Evolutionary conservation across 495 filamentous ascomycete genomes (phyloP), one percentile per base, ranked within the genome.

Genomic region (Sordaria brevicollis): DNA sequence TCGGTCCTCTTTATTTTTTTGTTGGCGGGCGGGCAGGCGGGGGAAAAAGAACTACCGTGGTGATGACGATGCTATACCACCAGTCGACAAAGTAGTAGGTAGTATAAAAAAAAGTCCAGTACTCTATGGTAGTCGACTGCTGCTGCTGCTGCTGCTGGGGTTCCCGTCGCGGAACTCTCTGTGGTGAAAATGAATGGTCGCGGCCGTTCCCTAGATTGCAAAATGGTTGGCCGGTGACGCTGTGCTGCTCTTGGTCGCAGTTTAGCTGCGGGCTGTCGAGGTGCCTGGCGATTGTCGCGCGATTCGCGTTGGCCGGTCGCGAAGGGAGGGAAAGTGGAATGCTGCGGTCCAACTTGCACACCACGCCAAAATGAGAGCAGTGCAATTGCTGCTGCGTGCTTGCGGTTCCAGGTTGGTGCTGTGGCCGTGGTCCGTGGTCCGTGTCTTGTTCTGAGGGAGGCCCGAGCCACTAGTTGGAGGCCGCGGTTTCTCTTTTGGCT

Each of bases 271-370:
- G 49, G 11, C 49, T 57, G 49, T 57, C 49, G 74, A 74, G 74
- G 62, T 72, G 74, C 71, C 70, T 76, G 75, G 76, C 68, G 75
- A 68, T 74, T 78, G 79, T 79, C 78, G 78, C 79, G 80, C 80
- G 78, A 76, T 80, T 79, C 79, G 80, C 77, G 73, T 75, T 71
- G 21, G n/a, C 49, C 68, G 76, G 76, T 71, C 70, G 74, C 74
- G 75, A 76, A 76, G 72, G 75, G 75, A 73, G 74, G 68, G 68
- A 70, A 62, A 67, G 35, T 68, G 57, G 65, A 65, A 67, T 67
- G 68, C 68, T 41, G 29, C 66, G 68, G n/a, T 66, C 31, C 67
- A 65, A 66, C 49, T 41, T 70, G 74, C 43, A 31, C 35, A 17
- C n/a, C n/a, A n/a, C 21, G 49, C 49, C 49, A 57, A 54, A 36